Base-by-base conservation (phyloP, 768 basidiomycete species). In the Termitomyces sp. region DNA sequence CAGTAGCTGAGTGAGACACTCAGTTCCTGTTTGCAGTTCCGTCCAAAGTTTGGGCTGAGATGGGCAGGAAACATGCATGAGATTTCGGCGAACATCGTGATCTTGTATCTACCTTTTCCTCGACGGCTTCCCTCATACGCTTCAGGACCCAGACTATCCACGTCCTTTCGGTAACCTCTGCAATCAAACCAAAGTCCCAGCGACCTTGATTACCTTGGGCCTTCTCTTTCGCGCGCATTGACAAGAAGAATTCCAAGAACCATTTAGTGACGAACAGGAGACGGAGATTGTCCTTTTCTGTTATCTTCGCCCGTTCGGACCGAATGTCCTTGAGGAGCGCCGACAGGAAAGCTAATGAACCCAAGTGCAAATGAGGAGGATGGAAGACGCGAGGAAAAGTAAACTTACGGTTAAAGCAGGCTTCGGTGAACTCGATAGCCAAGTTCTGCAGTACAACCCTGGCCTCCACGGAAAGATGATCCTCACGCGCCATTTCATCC, bases 211-310 rank as follows among this genome's bases (percentile, higher is more conserved):
- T 63, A 34, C 65, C 69, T 14, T 69, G 64, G 31, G 72, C 65
- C 12, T 73, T 76, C 57, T 79, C 80, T 46, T 76, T 79, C 17
- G 72, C 71, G 8, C 77, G 75, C 70, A 80, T 74, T 45, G 83
- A 73, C 11, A 96, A 81, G 74, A 98, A 96, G 78, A 92, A 96
- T 63, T 95, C 89, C 42, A 97, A 83, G 69, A 96, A 89, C 90
- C 96, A 98, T 60, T 92, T 90, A 5, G 89, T 84, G 46, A 97
- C 83, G 71, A 85, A 93, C 46, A 98, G 81, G 31, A 97, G 79
- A 7, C 97, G 88, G 59, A 96, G 83, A 69, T 96, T 89, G 71
- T 98, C 97, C 67, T 94, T 93, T 69, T 97, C 94, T n/a, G 89
- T 88, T 64, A 99, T 87, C 74, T 96, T 95, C 57, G 89, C 82